These are phyloP conservation scores for Amaranthus tricolor DNA, from an alignment of 179 eudicot genomes.

Conservation along the genomic window DNA sequence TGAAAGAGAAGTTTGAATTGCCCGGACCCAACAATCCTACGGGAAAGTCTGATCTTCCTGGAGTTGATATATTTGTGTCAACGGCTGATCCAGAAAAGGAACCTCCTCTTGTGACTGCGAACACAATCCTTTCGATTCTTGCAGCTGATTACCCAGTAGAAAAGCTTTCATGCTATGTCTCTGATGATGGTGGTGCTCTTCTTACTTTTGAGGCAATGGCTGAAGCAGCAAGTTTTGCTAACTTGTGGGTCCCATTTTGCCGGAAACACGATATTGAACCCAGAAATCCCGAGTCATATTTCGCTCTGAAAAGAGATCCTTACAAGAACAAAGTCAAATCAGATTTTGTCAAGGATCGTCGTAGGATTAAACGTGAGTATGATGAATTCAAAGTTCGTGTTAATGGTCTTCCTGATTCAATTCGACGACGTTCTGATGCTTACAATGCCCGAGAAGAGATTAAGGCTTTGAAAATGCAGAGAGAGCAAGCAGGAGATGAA, in stretches of 20 bases:
- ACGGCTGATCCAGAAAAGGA: conserved; percentile 61
- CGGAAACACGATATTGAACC: conserved; percentile 44
- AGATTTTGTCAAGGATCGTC: conserved; percentile 49
- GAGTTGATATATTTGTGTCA: conserved; percentile 47
- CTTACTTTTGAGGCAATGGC: conserved; percentile 52
- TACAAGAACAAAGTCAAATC: conserved; percentile 42
- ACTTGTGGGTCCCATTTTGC: conserved; percentile 49
- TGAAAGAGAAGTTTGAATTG: conserved; percentile 49
- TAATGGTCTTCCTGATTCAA: conserved; percentile 46
- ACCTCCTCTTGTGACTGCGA: conserved; percentile 48
- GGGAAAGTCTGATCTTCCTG: conserved; percentile 51
- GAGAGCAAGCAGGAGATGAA: conserved; percentile 39
- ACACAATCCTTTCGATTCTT: conserved; percentile 41
- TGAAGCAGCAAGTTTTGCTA: conserved; percentile 49
- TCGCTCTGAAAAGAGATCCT: conserved; percentile 40
- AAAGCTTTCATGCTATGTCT: conserved; percentile 47
- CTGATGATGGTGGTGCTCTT: conserved; percentile 49
- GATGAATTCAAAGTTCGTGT: conserved; percentile 47
- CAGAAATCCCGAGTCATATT: conserved; percentile 45
- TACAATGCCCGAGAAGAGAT: conserved; percentile 48
- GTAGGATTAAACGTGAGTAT: conserved; percentile 46
- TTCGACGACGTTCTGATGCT: conserved; percentile 41
- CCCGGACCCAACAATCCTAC: conserved; percentile 47
- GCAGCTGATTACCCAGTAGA: conserved; percentile 48
- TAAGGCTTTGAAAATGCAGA: conserved; percentile 39